Percentiles rank a stretch among this genome's conserved stretches.
These are phyloP conservation scores for Yamadazyma trypodendri DNA, from an alignment of 1,139 yeast species.

Conservation along the genomic window DNA sequence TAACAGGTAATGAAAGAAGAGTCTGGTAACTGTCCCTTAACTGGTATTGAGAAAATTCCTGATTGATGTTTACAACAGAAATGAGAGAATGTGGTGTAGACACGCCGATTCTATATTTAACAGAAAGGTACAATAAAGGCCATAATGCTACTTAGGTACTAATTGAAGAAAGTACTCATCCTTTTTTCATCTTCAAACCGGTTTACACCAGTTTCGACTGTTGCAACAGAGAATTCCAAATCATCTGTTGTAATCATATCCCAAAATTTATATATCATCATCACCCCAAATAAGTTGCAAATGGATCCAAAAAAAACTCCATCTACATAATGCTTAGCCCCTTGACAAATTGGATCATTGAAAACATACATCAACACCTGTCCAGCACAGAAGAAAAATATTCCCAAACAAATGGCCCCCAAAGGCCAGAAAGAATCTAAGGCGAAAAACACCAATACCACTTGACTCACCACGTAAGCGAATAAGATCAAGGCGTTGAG, in stretches of 20 bases:
- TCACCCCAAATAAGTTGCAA: conserved; percentile 74
- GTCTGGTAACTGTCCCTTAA: neutral
- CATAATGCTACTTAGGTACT: too few species aligned
- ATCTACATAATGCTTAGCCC: conserved; percentile 82
- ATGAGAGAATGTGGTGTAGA: neutral
- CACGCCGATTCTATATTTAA: conserved; percentile 1
- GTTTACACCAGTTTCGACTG: conserved; percentile 41
- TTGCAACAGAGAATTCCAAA: conserved; percentile 80
- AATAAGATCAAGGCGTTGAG: conserved; percentile 66
- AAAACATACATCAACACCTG: conserved; percentile 73
- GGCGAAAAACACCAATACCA: conserved; percentile 65
- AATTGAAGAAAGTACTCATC: conserved; percentile 25
- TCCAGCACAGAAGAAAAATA: conserved; percentile 75
- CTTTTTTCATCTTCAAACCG: conserved; percentile 41
- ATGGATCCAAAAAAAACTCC: conserved; percentile 84
- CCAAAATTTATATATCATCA: conserved; percentile 97
- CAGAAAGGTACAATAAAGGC: too few species aligned
- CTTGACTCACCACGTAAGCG: conserved; percentile 65
- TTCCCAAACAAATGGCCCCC: conserved; percentile 72
- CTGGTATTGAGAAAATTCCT: conserved; percentile 1
- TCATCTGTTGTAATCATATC: conserved; percentile 96
- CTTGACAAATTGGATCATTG: conserved; percentile 62
- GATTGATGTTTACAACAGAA: neutral
- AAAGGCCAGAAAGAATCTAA: conserved; percentile 82
- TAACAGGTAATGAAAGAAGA: neutral